Percentiles rank a stretch among this genome's conserved stretches.
Conservation (phyloP, 495 filamentous ascomycete species). For the Podospora pseudopauciseta region DNA sequence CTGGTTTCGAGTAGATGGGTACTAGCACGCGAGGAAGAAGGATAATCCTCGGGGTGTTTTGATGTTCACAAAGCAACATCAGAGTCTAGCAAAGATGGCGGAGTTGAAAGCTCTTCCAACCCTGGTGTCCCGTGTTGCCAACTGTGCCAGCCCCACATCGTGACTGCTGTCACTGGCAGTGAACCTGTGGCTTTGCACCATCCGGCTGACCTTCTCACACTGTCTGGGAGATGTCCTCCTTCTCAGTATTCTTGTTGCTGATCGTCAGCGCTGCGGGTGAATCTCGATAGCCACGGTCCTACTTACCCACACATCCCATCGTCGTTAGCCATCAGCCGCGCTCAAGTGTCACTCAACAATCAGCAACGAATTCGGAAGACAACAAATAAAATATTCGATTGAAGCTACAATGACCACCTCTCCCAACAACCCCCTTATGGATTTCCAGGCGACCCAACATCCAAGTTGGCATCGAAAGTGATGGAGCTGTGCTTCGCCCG, state of each 20-base stretch:
- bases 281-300: no score
- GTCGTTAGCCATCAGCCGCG: no score
- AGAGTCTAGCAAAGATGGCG: neutral
- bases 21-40: neutral
- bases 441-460: slow-evolving; percentile 40
- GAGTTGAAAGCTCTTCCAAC: neutral
- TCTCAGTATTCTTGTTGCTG: no score
- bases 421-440: slow-evolving; percentile 16
- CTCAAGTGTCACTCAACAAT: neutral
- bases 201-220: no score
- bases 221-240: no score
- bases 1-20: neutral
- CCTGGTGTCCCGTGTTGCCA: no score
- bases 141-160: neutral
- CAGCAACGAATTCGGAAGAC: neutral
- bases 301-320: no score
- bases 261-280: no score
- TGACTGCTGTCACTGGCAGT: neutral
- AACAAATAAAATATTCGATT: neutral
- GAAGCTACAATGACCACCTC: neutral
- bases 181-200: no score
- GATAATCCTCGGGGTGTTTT: neutral
- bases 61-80: neutral
- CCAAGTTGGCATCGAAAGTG: slow-evolving; percentile 35
- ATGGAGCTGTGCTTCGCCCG: slow-evolving; percentile 31